These are phyloP conservation scores for Glaciozyma antarctica DNA, from an alignment of 768 basidiomycete genomes.

Conservation along the genomic window DNA sequence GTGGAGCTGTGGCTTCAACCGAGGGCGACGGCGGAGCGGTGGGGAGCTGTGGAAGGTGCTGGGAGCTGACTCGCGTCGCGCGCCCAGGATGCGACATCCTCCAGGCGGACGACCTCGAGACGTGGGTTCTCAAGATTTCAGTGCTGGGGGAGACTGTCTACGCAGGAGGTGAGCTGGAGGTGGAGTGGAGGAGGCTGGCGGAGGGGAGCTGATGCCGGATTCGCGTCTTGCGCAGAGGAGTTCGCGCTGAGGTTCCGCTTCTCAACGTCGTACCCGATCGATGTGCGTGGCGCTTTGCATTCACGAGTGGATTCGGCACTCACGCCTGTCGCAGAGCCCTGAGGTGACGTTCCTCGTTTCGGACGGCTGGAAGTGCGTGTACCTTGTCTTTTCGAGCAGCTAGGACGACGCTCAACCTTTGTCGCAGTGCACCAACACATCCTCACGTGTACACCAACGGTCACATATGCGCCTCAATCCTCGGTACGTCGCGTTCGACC, in stretches of 20 bases:
- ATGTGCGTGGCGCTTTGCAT: slow-evolving; percentile 5
- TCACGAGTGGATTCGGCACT: too few species aligned
- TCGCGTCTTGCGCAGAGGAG: slow-evolving; percentile 4
- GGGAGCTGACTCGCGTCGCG: too few species aligned
- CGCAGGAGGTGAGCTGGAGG: slow-evolving; percentile 45
- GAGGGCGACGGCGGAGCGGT: too few species aligned
- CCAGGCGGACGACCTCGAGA: slow-evolving; percentile 61
- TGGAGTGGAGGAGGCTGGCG: background rate
- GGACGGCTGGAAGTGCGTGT: slow-evolving; percentile 46
- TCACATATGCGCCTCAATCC: slow-evolving; percentile 80
- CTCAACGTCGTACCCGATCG: slow-evolving; percentile 68
- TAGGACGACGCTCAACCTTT: too few species aligned
- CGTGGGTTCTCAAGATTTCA: slow-evolving; percentile 69
- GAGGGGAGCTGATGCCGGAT: background rate
- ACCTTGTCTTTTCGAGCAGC: too few species aligned
- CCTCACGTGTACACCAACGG: slow-evolving; percentile 59
- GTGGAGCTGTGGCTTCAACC: too few species aligned
- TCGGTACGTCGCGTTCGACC: slow-evolving; percentile 49
- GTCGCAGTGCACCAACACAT: slow-evolving; percentile 52
- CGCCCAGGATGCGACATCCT: background rate
- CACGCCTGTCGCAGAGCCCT: slow-evolving; percentile 49
- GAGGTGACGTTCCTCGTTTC: slow-evolving; percentile 75
- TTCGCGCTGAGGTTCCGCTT: slow-evolving; percentile 58
- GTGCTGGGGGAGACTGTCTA: slow-evolving; percentile 68
- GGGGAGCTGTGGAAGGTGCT: too few species aligned